Evolutionary conservation across 805 yeast species (phyloP).

Genomic region (Wickerhamomyces silvicola): DNA sequence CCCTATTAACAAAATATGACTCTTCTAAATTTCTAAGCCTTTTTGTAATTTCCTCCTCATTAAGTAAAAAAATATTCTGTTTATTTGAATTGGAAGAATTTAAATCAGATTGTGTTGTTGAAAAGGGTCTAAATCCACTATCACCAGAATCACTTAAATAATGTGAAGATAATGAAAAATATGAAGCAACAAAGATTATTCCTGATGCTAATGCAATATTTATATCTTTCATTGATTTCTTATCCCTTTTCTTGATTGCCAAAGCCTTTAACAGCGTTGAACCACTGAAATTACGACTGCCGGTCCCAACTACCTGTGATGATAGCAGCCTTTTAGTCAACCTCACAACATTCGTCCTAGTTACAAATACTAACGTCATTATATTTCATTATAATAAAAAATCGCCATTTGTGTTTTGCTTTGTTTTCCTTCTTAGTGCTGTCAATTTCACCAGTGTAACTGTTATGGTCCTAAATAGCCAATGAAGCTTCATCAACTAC

Average conservation of each 20-base stretch:
- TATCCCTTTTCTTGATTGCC: slow-evolving; percentile 1
- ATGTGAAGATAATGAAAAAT: slow-evolving; percentile 19
- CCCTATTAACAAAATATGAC: slow-evolving; percentile 71
- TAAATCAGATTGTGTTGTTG: slow-evolving; percentile 15
- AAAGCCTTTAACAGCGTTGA: too few relatives aligned
- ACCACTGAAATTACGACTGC: too few relatives aligned
- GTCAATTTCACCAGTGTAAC: too few relatives aligned
- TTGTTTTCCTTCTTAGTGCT: too few relatives aligned
- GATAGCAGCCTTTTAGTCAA: too few relatives aligned
- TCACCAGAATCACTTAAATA: slow-evolving; percentile 21
- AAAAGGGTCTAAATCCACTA: slow-evolving; percentile 13
- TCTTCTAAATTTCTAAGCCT: slow-evolving; percentile 71
- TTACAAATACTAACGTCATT: too few relatives aligned
- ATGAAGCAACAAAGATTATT: slow-evolving; percentile 22
- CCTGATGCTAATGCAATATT: slow-evolving; percentile 25
- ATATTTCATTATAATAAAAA: too few relatives aligned
- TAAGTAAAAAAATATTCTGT: slow-evolving; percentile 49
- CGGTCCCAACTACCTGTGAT: too few relatives aligned
- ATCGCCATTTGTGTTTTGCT: too few relatives aligned
- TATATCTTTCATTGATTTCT: slow-evolving; percentile 10
- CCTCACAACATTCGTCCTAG: too few relatives aligned
- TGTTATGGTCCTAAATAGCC: too few relatives aligned
- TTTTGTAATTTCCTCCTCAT: slow-evolving; percentile 65
- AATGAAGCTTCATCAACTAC: too few relatives aligned
- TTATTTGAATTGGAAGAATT: slow-evolving; percentile 27